These are phyloP conservation scores for Volutella citrinella DNA, from an alignment of 2,329 filamentous ascomycete genomes.

Conservation along the genomic window DNA sequence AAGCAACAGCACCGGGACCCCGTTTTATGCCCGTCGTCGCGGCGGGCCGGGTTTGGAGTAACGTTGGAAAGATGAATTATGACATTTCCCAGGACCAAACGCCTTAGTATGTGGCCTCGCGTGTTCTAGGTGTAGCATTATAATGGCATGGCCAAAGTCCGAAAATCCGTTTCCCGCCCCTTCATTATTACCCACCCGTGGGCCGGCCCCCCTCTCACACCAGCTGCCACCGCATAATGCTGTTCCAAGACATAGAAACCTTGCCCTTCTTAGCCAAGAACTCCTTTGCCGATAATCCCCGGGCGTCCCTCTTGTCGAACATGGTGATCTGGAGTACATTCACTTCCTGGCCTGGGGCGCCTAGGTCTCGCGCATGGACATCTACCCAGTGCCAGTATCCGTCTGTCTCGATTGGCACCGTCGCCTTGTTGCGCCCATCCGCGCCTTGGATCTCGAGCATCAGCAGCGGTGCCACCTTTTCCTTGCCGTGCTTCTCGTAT, in stretches of 20 bases:
- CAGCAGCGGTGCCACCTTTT: slow-evolving; percentile 66
- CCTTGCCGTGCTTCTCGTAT: slow-evolving; percentile 62
- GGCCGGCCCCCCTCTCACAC: too few species aligned
- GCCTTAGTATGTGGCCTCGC: too few species aligned
- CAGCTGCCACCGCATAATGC: slow-evolving; percentile 48
- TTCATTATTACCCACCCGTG: too few species aligned
- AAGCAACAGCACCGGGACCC: too few species aligned
- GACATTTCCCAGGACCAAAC: too few species aligned
- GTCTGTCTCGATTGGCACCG: slow-evolving; percentile 71
- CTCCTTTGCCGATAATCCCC: slow-evolving; percentile 48
- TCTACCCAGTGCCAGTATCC: slow-evolving; percentile 82
- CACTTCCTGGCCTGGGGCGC: slow-evolving; percentile 65
- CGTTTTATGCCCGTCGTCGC: too few species aligned
- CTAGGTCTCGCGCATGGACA: slow-evolving; percentile 63
- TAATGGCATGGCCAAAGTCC: too few species aligned
- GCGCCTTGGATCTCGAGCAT: slow-evolving; percentile 64
- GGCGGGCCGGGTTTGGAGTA: too few species aligned
- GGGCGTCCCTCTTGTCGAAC: slow-evolving; percentile 44
- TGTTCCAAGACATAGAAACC: slow-evolving; percentile 43
- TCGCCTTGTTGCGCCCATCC: slow-evolving; percentile 66
- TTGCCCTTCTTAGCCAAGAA: slow-evolving; percentile 42
- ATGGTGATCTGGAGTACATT: slow-evolving; percentile 59
- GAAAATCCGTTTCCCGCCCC: too few species aligned
- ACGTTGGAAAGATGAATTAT: too few species aligned
- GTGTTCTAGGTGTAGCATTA: too few species aligned